Evolutionary conservation across 2,329 filamentous ascomycete species (phyloP), one percentile per base, ranked within the genome.

Genomic region (Hawksworthiomyces lignivorus): DNA sequence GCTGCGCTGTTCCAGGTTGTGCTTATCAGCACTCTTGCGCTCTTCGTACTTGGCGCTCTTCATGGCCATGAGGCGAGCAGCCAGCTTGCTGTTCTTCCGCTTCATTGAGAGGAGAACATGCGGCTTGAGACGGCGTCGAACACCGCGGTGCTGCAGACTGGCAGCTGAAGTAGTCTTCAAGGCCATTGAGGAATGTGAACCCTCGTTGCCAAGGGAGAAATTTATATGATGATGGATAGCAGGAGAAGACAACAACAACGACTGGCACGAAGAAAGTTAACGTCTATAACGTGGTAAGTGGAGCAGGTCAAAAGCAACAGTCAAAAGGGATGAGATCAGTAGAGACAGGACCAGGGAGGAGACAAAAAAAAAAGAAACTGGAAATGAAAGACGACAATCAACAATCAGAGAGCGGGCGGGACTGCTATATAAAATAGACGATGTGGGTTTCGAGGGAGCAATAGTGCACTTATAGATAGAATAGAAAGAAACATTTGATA

Each of bases 331-430:
- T 14, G 27, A 12, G 27, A 12, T 14, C 7, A 12, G 27, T 10
- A n/a, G 5, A 29, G 27, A 6, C 11, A 29, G 27, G 15, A 29
- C 29, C n/a, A 29, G 27, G 27, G 27, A 27, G 22, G 24, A 34
- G 31, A 36, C 42, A 46, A 41, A 49, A 44, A 15, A 39, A 36
- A 26, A 40, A 37, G 41, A 42, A 36, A 33, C 40, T 45, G 17
- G 28, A 19, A 17, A 29, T 29, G 12, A 31, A 45, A 44, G 45
- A 47, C 41, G 26, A 48, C 52, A 33, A 36, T 26, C 8, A 12
- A 26, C 24, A 26, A 8, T 12, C 8, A 26, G 24, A 12, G 24
- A 26, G 24, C 24, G 24, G 24, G 24, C 24, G 24, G 12, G 24
- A 26, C 24, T 26, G 8, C 8, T 8, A 26, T 26, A 26, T 26